Evolutionary conservation across 2,329 filamentous ascomycete genomes (phyloP), one percentile per base, ranked within the genome.

Genomic region (Cercospora beticola): DNA sequence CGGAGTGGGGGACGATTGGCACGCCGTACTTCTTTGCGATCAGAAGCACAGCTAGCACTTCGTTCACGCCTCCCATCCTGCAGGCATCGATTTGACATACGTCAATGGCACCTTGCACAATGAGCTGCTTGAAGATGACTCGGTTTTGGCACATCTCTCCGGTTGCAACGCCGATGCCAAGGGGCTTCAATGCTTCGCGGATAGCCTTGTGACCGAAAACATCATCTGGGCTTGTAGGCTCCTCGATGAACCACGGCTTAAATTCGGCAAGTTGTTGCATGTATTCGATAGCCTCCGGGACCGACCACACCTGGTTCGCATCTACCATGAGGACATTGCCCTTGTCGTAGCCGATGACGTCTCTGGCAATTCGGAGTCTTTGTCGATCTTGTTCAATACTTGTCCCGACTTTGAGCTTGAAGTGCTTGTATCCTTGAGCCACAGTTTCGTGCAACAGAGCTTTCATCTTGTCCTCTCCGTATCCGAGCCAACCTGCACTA

Each of bases 111-210:
- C 90, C 90, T 2, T 88, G 84, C 78, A 90, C 87, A 62, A 97
- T 86, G 69, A 97, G 87, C 82, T 97, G 93, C 86, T 97, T 97
- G 87, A 97, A 97, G 76, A 97, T 88, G 72, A 97, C 92, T 46
- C 93, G 89, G 84, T 97, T 97, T 83, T 97, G 93, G 83, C 92
- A 95, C 92, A 97, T 96, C 83, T 97, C 93, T 71, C 93, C 93
- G 0, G 93, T 97, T 7, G 93, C 93, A 5, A 97, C 93, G 68
- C 92, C 92, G 75, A 97, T 92, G 67, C 87, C 87, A 77, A 88
- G 84, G 0, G 91, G 89, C 75, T 86, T 86, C 10, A 97, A 88
- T 4, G 93, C 93, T 70, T 94, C 90, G 62, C 92, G 89, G 75
- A 97, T 89, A 3, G 92, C 90, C 77, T 91, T 92, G 86, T 97